Base-by-base conservation (phyloP, 805 yeast genomes). In the Ogataea zsoltii region DNA sequence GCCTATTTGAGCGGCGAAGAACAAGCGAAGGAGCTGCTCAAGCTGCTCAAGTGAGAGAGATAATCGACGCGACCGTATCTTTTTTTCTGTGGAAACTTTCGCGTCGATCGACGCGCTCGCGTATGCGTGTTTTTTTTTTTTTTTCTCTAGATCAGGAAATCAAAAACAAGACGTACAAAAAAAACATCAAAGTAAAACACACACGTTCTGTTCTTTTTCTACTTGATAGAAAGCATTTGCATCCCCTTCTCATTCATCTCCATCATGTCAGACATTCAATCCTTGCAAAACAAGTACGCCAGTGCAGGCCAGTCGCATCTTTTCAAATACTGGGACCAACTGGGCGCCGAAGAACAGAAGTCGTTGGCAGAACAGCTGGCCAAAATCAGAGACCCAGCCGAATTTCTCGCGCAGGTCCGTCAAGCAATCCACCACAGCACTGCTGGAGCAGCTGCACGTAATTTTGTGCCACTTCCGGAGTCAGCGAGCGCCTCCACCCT, bases 261-360 rank as follows among this genome's bases (percentile, higher is more conserved):
- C 38, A 34, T 15, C 41, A 41, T 34, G 44, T 26, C 32, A 23
- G 40, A 37, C 29, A 14, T 32, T 10, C 41, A 36, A 16, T n/a
- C 36, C 1, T 42, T 62, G 7, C 53, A 42, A 23, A 40, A 51
- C 7, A 44, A 38, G 13, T 80, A 68, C 55, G 59, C 57, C 18
- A 57, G 65, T 4, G 82, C 83, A 0, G 74, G 75, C 7, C 88
- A 82, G 59, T 58, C 53, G 2, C 85, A 81, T 46, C 55, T 82
- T 14, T 80, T 81, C 59, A 59, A 67, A 23, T 74, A 72, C 50
- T 75, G 74, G 69, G 73, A 73, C 33, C 38, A 55, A 11, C 64
- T 82, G 34, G 33, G 62, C 4, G 45, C 51, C 1, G 62, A 50
- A 0, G 69, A 79, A 42, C 70, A 72, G 53, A 47, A 53, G 2